These are phyloP conservation scores for Saitozyma podzolica DNA, from an alignment of 768 basidiomycete genomes.

Conservation along the genomic window DNA sequence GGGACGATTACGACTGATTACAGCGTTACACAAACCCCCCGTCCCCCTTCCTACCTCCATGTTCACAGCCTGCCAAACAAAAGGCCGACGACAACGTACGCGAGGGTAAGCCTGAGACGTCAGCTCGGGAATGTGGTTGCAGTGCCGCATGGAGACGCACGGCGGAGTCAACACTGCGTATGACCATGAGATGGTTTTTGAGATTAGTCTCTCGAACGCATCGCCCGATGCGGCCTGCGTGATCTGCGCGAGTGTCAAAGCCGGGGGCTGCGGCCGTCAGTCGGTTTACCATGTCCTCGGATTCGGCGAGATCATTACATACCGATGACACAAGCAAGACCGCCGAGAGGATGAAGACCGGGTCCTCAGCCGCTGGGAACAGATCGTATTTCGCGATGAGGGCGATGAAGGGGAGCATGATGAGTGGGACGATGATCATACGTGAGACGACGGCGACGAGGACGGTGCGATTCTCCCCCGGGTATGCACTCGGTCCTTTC, in stretches of 20 bases:
- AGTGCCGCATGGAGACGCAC: constrained; percentile 27
- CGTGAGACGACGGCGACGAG: constrained; percentile 76
- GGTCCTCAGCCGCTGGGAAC: constrained; percentile 53
- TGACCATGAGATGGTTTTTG: constrained; percentile 87
- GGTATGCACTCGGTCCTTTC: constrained; percentile 26
- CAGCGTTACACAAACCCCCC: too few species aligned
- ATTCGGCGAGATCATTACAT: constrained; percentile 10
- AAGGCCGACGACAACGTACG: constrained; percentile 74
- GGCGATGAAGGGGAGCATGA: constrained; percentile 75
- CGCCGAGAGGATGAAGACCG: constrained; percentile 71
- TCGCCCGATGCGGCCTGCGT: constrained; percentile 82
- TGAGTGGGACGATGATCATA: constrained; percentile 80
- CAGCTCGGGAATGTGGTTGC: constrained; percentile 9
- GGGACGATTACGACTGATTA: too few species aligned
- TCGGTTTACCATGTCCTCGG: constrained; percentile 2
- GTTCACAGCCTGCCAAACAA: constrained; percentile 48
- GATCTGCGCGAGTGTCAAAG: constrained; percentile 73
- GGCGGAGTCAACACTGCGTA: constrained; percentile 88
- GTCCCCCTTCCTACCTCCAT: too few species aligned
- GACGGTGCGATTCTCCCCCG: constrained; percentile 79
- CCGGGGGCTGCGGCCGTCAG: constrained; percentile 68
- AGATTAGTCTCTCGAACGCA: constrained; percentile 86
- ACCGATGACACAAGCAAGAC: constrained; percentile 72
- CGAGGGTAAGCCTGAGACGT: constrained; percentile 60
- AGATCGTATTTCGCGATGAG: constrained; percentile 58